Evolutionary conservation across 2,329 filamentous ascomycete species (phyloP).

Genomic region (Apiospora kogelbergensis): DNA sequence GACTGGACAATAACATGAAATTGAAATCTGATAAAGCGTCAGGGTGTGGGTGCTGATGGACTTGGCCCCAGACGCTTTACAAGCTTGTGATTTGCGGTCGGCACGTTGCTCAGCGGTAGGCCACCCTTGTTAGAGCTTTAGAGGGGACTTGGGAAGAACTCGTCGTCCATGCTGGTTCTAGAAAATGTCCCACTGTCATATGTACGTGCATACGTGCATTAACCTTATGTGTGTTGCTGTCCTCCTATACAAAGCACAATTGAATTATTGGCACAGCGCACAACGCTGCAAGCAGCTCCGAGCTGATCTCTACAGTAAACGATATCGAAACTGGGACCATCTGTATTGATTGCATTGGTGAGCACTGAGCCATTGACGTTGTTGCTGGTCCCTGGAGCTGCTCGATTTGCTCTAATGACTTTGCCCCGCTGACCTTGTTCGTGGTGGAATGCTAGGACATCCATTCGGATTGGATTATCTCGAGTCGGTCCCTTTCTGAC

Average conservation of each 20-base stretch:
- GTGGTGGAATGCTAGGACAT: conserved; percentile 4
- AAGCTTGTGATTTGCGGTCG: background rate
- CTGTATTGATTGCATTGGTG: conserved; percentile 2
- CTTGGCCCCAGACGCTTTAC: background rate
- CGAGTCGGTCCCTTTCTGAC: background rate
- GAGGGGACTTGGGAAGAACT: background rate
- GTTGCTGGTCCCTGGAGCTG: conserved; percentile 1
- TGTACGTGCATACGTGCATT: conserved; percentile 3
- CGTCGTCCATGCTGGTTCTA: background rate
- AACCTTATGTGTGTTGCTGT: background rate
- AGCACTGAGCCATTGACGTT: conserved; percentile 5
- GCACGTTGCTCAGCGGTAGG: background rate
- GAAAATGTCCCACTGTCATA: background rate
- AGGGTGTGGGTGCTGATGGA: background rate
- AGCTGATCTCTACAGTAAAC: background rate
- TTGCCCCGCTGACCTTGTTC: conserved; percentile 3
- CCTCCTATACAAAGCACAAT: background rate
- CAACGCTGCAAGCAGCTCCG: background rate
- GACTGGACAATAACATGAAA: background rate
- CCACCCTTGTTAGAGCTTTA: background rate
- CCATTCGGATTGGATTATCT: conserved; percentile 4
- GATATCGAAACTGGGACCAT: background rate
- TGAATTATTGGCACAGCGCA: background rate
- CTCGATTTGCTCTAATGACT: conserved; percentile 5
- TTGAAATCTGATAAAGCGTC: background rate